Conservation (phyloP, 805 yeast species). For the Monosporozyma aquatica region DNA sequence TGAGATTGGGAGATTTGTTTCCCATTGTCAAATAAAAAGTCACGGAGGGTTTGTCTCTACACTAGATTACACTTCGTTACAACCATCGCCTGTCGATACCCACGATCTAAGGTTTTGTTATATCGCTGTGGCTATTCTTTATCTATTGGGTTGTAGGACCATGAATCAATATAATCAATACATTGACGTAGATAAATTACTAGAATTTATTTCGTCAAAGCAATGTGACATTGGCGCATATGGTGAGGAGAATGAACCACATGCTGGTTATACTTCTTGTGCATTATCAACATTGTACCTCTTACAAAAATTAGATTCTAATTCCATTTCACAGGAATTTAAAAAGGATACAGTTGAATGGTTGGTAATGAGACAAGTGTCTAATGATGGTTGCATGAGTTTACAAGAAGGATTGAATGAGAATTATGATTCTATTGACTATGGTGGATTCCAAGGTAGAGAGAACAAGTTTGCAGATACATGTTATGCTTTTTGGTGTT, state of each 20-base stretch:
- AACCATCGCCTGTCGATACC: constrained; percentile 42
- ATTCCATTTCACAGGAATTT: constrained; percentile 12
- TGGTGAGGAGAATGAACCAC: constrained; percentile 57
- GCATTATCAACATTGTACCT: constrained; percentile 56
- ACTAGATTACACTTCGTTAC: constrained; percentile 24
- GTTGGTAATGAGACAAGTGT: constrained; percentile 54
- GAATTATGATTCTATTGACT: constrained; percentile 39
- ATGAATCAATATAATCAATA: constrained; percentile 24
- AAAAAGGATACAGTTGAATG: constrained; percentile 42
- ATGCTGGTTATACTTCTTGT: constrained; percentile 83
- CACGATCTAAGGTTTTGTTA: constrained; percentile 66
- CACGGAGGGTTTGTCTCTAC: constrained; percentile 51
- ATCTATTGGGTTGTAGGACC: constrained; percentile 34
- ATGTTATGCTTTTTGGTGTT: constrained; percentile 81
- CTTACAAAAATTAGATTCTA: constrained; percentile 24
- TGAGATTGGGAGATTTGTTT: constrained; percentile 46
- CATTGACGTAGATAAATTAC: constrained; percentile 37
- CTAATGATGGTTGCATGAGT: constrained; percentile 16
- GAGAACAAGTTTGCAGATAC: constrained; percentile 79
- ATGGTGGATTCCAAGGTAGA: constrained; percentile 82
- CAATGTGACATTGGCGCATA: constrained; percentile 62
- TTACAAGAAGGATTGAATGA: constrained; percentile 25
- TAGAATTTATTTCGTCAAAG: constrained; percentile 31
- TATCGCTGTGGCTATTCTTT: constrained; percentile 58
- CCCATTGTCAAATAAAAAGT: constrained; percentile 46